Evolutionary conservation across 306 rosid genomes (phyloP).

Genomic region (Lathyrus tuberosus): DNA sequence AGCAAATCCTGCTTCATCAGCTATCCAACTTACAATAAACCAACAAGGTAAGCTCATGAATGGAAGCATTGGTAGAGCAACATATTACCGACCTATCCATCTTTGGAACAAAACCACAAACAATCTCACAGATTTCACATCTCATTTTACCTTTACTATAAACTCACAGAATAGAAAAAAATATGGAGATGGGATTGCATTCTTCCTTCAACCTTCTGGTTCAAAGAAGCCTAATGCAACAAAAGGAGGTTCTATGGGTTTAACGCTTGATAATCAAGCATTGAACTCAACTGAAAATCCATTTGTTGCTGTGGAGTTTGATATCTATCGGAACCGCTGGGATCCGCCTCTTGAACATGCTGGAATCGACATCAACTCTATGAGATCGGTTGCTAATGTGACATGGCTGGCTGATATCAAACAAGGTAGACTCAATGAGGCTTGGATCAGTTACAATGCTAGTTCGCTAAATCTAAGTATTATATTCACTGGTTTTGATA

Average conservation of each 20-base stretch:
- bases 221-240: constrained; percentile 28
- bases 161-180: neutral
- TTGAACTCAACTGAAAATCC: constrained; percentile 28
- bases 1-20: neutral
- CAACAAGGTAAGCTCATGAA: neutral
- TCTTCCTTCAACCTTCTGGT: constrained; percentile 45
- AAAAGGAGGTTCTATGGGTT: constrained; percentile 41
- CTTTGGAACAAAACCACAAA: constrained; percentile 51
- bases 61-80: constrained; percentile 39
- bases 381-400: constrained; percentile 36
- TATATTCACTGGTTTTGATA: constrained; percentile 33
- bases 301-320: constrained; percentile 62
- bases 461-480: constrained; percentile 40
- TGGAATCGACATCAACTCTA: constrained; percentile 51
- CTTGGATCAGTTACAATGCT: constrained; percentile 45
- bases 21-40: constrained; percentile 34
- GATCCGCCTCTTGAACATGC: constrained; percentile 49
- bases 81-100: constrained; percentile 36
- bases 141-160: constrained; percentile 49
- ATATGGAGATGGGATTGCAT: constrained; percentile 52
- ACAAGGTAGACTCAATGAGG: constrained; percentile 39
- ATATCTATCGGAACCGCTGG: constrained; percentile 23
- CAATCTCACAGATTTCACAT: constrained; percentile 47
- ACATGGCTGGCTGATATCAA: constrained; percentile 39
- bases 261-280: neutral